phyloP scores from a whole-genome alignment of 2,329 filamentous ascomycete genomes.

The Raffaelea deltoideospora region DNA sequence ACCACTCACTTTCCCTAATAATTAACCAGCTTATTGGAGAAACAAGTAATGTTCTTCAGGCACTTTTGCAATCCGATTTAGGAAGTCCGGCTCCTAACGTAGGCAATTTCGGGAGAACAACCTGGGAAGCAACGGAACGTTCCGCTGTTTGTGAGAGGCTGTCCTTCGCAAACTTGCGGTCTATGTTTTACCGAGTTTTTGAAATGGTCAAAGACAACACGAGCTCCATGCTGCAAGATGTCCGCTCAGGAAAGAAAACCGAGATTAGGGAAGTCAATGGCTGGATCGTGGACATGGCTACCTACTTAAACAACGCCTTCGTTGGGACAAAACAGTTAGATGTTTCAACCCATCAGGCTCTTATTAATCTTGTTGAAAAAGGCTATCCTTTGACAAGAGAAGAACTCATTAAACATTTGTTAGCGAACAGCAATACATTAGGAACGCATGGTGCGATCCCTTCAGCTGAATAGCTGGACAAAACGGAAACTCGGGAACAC shows the following conservation, averaged over 20 bases:
- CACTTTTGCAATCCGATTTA: slow-evolving; percentile 46
- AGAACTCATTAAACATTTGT: slow-evolving; percentile 8
- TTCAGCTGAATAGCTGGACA: no score
- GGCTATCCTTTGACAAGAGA: slow-evolving; percentile 5
- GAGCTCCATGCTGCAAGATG: slow-evolving; percentile 49
- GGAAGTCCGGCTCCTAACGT: no score
- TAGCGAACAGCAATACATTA: no score
- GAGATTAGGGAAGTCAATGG: slow-evolving; percentile 46
- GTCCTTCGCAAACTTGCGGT: slow-evolving; percentile 23
- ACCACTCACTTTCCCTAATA: slow-evolving; percentile 18
- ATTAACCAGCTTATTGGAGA: slow-evolving; percentile 61
- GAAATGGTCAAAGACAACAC: slow-evolving; percentile 35
- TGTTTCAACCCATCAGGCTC: slow-evolving; percentile 9
- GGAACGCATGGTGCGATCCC: no score
- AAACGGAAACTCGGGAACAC: no score
- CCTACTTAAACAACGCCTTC: slow-evolving; percentile 7
- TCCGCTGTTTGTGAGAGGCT: slow-evolving; percentile 21
- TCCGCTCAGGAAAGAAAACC: slow-evolving; percentile 32
- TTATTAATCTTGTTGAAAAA: slow-evolving; percentile 12
- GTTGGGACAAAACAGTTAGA: slow-evolving; percentile 1
- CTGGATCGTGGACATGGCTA: slow-evolving; percentile 13
- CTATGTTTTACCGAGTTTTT: slow-evolving; percentile 31
- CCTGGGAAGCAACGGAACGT: not conserved
- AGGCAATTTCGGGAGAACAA: not conserved
- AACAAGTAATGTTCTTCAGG: slow-evolving; percentile 55